Evolutionary conservation across 2,329 filamentous ascomycete species (phyloP).

Genomic region (Basipetospora chlamydospora): DNA sequence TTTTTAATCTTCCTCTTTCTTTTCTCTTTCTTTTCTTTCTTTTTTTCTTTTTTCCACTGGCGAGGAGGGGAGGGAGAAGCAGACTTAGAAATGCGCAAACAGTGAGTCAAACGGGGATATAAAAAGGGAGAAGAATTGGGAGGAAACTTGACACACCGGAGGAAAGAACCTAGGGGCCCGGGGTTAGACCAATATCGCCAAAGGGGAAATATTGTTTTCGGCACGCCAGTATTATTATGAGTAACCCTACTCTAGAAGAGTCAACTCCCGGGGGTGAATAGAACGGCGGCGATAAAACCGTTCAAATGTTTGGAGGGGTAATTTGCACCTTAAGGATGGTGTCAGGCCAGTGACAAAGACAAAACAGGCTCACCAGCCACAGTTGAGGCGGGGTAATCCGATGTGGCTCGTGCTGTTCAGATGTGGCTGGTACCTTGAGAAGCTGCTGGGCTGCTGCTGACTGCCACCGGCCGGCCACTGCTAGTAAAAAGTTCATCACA

Average conservation of each 20-base stretch:
- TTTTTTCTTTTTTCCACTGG: neutral
- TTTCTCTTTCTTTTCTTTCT: neutral
- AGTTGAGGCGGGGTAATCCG: neutral
- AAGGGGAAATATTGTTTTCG: constrained; percentile 1
- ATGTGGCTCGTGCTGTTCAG: no score
- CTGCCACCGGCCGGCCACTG: neutral
- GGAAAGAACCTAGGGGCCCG: neutral
- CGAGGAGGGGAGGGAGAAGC: no score
- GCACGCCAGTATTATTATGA: neutral
- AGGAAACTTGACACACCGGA: neutral
- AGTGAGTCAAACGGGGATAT: neutral
- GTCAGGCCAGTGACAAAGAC: neutral
- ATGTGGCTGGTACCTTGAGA: neutral
- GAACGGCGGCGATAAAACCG: no score
- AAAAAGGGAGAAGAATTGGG: neutral
- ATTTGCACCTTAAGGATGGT: neutral
- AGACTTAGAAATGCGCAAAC: no score
- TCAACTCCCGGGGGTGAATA: no score
- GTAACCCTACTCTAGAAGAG: constrained; percentile 3
- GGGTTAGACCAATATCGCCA: neutral
- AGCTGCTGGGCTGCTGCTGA: neutral
- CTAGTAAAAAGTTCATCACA: constrained; percentile 2
- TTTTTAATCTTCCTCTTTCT: no score
- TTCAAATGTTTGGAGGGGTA: constrained; percentile 1
- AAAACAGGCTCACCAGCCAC: neutral